Base-by-base conservation (phyloP, 192 early-diverging fungal genomes). In the Globomyces pollinis-pini region DNA sequence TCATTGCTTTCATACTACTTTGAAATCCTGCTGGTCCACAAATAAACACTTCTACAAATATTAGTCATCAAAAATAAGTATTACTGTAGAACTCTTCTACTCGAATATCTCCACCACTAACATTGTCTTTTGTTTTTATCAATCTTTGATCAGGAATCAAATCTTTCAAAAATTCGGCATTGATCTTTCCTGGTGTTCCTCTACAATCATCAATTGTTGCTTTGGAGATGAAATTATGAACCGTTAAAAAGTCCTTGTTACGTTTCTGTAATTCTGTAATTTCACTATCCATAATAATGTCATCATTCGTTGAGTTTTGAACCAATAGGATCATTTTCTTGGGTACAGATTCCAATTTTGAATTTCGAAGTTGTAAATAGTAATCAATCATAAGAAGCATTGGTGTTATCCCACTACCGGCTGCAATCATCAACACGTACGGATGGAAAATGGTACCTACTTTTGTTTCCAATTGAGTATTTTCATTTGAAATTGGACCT, bases 401-500 rank as follows among this genome's bases (percentile, higher is more conserved):
- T 57, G 56, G 56, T 6, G 56, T 57, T 2, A 57, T n/a, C 3
- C 56, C 56, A 45, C 20, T 32, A 16, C 56, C 56, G 8, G 56
- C 56, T 38, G 28, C 28, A 18, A 57, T 38, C 16, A 57, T 20
- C 12, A 57, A 8, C 9, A 57, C 29, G 7, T 49, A 8, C 47
- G 5, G 47, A 33, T 36, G 13, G 7, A 36, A 6, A n/a, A n/a
- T n/a, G n/a, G n/a, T n/a, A n/a, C n/a, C n/a, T n/a, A n/a, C n/a
- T n/a, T n/a, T n/a, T 8, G 53, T 55, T 41, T 41, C 41, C 7
- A 28, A 41, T 28, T 3, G 41, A 0, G 41, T 3, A 5, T 3
- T 2, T 16, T 20, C 23, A 15, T 20, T 20, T 8, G 26, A 20
- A 18, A 87, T 66, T 7, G 93, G 89, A 20, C 93, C 93, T 63